These are phyloP conservation scores for Venturiaceae sp. DNA, from an alignment of 2,329 filamentous ascomycete genomes.

Conservation along the genomic window DNA sequence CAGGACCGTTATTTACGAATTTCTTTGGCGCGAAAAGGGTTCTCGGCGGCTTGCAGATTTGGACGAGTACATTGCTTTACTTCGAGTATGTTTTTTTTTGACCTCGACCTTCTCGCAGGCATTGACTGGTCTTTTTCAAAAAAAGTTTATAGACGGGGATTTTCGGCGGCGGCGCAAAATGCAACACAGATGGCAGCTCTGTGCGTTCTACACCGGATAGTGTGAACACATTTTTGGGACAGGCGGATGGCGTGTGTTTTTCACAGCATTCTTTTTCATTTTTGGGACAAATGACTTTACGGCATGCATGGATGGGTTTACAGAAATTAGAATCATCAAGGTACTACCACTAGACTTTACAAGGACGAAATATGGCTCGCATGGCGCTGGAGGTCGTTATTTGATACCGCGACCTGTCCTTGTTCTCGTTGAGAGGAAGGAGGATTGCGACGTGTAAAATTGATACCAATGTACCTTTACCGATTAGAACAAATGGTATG, in stretches of 20 bases:
- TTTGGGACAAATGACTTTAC: background rate
- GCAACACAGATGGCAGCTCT: background rate
- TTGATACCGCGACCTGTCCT: background rate
- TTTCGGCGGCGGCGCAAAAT: background rate
- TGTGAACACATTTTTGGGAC: background rate
- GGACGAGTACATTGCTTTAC: background rate
- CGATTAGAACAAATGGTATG: background rate
- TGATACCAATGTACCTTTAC: background rate
- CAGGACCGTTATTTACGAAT: background rate
- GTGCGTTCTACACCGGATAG: background rate
- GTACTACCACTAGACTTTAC: background rate
- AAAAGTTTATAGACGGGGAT: background rate
- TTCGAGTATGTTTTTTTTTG: background rate
- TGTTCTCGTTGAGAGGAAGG: background rate
- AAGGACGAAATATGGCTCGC: background rate
- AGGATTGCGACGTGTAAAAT: background rate
- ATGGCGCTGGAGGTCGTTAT: constrained; percentile 1
- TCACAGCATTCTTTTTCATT: background rate
- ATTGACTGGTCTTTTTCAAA: background rate
- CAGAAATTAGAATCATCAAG: background rate
- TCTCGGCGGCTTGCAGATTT: background rate
- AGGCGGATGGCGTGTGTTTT: background rate
- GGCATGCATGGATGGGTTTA: constrained; percentile 1
- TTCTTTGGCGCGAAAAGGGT: background rate
- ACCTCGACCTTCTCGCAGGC: constrained; percentile 1